Evolutionary conservation across 306 rosid species (phyloP).

Genomic region (Cucumis melo): DNA sequence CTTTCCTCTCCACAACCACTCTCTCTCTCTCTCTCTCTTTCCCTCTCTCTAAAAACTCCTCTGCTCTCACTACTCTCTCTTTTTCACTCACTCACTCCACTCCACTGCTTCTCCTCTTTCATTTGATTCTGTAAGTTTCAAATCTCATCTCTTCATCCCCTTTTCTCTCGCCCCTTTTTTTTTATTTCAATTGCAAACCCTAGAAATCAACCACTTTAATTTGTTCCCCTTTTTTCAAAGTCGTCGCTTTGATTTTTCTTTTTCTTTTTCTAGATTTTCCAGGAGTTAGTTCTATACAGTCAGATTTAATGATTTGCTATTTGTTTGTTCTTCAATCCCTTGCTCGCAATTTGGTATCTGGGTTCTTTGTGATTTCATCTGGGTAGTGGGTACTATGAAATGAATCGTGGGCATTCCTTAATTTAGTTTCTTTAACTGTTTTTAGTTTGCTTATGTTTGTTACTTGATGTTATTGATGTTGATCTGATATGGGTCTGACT

Average conservation of each 20-base stretch:
- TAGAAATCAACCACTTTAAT: neutral
- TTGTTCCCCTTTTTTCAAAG: neutral
- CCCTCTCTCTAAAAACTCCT: neutral
- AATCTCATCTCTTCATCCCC: neutral
- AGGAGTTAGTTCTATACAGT: neutral
- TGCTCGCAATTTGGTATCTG: neutral
- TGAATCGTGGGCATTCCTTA: neutral
- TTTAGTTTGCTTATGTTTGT: neutral
- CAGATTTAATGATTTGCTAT: neutral
- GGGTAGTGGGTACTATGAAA: neutral
- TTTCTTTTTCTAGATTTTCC: neutral
- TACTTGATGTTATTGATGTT: slow-evolving; percentile 7
- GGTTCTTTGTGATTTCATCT: neutral
- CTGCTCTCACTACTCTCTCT: neutral
- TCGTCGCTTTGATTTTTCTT: neutral
- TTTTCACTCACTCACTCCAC: neutral
- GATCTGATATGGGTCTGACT: slow-evolving; percentile 26
- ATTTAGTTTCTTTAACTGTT: neutral
- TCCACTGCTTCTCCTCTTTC: neutral
- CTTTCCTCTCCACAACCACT: neutral
- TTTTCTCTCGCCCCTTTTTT: neutral
- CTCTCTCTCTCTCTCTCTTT: neutral
- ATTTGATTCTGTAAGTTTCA: slow-evolving; percentile 1
- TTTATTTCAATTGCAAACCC: slow-evolving; percentile 4
- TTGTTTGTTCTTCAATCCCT: neutral